Conservation (phyloP, 129 eudicot species). For the Flaveria trinervia region DNA sequence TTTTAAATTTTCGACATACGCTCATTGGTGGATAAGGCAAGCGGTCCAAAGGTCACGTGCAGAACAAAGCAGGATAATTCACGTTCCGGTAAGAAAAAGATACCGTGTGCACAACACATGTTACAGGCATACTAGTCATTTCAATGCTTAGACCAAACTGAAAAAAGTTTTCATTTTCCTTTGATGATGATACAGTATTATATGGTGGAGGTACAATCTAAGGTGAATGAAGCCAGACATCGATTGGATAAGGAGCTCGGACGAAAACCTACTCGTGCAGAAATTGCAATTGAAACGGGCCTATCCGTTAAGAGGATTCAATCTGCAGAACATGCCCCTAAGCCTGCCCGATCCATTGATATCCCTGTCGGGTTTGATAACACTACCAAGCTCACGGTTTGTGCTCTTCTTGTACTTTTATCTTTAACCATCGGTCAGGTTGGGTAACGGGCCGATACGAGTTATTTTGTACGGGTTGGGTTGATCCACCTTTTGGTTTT, state of each 20-base stretch:
- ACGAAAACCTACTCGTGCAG: slow-evolving; percentile 65
- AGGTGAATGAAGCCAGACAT: slow-evolving; percentile 78
- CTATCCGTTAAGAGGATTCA: slow-evolving; percentile 72
- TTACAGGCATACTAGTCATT: not conserved
- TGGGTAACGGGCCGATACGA: not conserved
- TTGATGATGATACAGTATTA: slow-evolving; percentile 53
- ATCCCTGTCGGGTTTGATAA: slow-evolving; percentile 60
- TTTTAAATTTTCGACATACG: slow-evolving; percentile 94
- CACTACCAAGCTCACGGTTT: slow-evolving; percentile 74
- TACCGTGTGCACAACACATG: not conserved
- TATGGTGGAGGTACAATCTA: slow-evolving; percentile 82
- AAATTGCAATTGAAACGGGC: slow-evolving; percentile 76
- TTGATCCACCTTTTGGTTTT: not conserved
- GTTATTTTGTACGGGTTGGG: not conserved
- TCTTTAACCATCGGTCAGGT: not conserved
- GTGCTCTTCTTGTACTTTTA: slow-evolving; percentile 21
- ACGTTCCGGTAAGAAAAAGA: slow-evolving; percentile 68
- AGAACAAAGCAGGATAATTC: slow-evolving; percentile 83
- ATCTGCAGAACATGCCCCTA: slow-evolving; percentile 68
- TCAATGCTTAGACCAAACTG: not conserved
- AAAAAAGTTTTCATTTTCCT: not conserved
- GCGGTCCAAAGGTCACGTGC: slow-evolving; percentile 86
- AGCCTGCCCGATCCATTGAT: slow-evolving; percentile 86
- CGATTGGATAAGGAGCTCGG: slow-evolving; percentile 58
- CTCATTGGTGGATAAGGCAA: slow-evolving; percentile 98